phyloP scores from a whole-genome alignment of 495 filamentous ascomycete genomes.

The Aspergillus homomorphus region DNA sequence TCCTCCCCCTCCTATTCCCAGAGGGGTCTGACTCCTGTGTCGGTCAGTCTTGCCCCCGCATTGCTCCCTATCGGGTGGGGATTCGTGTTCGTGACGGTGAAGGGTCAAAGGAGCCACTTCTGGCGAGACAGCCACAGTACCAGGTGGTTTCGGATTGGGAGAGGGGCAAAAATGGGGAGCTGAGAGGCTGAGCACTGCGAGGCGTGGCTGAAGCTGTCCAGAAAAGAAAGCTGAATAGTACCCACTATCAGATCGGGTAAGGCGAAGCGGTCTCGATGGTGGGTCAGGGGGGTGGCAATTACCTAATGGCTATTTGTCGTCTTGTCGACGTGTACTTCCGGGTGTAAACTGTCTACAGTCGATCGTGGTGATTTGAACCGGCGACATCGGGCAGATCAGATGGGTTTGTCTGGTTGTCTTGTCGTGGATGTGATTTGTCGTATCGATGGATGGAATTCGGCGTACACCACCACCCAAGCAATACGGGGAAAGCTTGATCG shows the following conservation, averaged over 20 bases:
- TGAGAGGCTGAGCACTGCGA: not conserved
- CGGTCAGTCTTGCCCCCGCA: constrained; percentile 7
- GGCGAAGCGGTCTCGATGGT: not conserved
- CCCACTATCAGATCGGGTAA: not conserved
- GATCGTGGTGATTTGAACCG: not conserved
- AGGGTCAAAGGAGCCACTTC: not conserved
- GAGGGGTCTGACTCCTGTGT: not conserved
- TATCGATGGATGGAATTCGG: too few relatives aligned
- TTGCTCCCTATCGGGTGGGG: constrained; percentile 34
- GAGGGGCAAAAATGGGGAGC: too few relatives aligned
- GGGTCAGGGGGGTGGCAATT: not conserved
- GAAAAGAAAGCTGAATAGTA: not conserved
- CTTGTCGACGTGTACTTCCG: not conserved
- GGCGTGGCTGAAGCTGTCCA: not conserved
- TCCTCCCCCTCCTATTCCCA: not conserved
- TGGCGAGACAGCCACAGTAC: not conserved
- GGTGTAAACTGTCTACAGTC: not conserved
- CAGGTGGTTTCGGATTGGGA: not conserved
- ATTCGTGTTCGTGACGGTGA: constrained; percentile 40
- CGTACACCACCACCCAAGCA: too few relatives aligned
- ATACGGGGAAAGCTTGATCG: too few relatives aligned
- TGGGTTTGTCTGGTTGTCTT: not conserved
- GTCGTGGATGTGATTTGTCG: too few relatives aligned
- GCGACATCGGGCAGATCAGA: not conserved
- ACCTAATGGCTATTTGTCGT: not conserved